Conservation (phyloP, 2,329 filamentous ascomycete genomes). For the Nemania sp. region DNA sequence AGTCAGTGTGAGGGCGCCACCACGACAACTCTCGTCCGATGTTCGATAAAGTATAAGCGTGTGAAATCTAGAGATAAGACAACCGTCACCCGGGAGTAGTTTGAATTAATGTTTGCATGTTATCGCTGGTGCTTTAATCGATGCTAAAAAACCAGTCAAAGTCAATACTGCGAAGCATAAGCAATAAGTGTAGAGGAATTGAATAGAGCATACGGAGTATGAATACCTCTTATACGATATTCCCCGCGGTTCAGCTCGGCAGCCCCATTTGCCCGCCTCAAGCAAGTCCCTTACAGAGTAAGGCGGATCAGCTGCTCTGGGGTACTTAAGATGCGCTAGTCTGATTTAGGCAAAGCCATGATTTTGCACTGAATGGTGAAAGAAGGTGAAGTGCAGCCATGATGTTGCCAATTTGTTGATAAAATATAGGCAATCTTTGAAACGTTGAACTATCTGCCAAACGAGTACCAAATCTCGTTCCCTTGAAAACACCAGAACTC, state of each 20-base stretch:
- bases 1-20: background rate
- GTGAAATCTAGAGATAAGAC: background rate
- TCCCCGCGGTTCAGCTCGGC: background rate
- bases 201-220: background rate
- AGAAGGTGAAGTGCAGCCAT: too few relatives aligned
- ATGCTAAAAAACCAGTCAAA: too few relatives aligned
- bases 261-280: background rate
- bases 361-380: too few relatives aligned
- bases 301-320: background rate
- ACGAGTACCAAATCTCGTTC: background rate
- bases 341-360: too few relatives aligned
- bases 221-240: background rate
- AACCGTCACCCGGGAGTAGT: background rate
- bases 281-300: background rate
- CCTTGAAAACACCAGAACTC: background rate
- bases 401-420: too few relatives aligned
- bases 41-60: background rate
- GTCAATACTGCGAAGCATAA: background rate
- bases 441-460: background rate
- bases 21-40: background rate
- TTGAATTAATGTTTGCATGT: background rate
- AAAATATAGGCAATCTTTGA: background rate
- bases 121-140: too few relatives aligned
- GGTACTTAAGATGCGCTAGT: background rate
- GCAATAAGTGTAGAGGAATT: background rate